phyloP scores from a whole-genome alignment of 345 rosid genomes.

The Moricandia moricandioides region DNA sequence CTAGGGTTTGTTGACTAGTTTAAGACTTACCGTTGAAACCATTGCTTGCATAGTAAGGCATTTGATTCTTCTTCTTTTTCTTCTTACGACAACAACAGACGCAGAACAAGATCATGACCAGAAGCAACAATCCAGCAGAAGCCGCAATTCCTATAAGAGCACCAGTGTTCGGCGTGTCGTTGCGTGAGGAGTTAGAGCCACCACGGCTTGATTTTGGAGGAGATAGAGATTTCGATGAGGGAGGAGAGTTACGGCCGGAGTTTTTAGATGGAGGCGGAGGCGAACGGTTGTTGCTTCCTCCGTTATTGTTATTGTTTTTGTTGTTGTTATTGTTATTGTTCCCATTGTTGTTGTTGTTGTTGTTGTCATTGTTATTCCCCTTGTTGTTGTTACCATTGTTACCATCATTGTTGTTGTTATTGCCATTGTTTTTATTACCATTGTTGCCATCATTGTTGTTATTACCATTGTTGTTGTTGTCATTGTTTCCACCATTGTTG shows the following conservation, averaged over 20 bases:
- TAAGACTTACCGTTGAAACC: slow-evolving; percentile 14
- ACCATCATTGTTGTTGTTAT: background rate
- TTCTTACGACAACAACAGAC: slow-evolving; percentile 50
- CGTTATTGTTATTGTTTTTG: slow-evolving; percentile 3
- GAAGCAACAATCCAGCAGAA: slow-evolving; percentile 45
- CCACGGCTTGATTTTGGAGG: slow-evolving; percentile 37
- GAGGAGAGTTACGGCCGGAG: slow-evolving; percentile 12
- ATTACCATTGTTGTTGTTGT: background rate
- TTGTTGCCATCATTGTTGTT: slow-evolving; percentile 17
- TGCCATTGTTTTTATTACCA: background rate
- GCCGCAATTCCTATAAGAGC: slow-evolving; percentile 44
- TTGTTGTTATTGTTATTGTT: slow-evolving; percentile 1
- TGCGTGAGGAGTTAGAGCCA: slow-evolving; percentile 20
- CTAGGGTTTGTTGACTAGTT: background rate
- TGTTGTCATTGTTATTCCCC: background rate
- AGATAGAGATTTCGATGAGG: slow-evolving; percentile 27
- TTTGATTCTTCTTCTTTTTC: slow-evolving; percentile 37
- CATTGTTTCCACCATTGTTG: background rate
- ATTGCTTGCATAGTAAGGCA: slow-evolving; percentile 32
- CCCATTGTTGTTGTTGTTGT: background rate
- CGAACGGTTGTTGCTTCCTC: slow-evolving; percentile 30
- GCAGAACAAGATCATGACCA: slow-evolving; percentile 39
- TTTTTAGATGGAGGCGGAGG: slow-evolving; percentile 34
- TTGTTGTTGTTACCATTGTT: background rate
- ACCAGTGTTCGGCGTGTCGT: background rate